Base-by-base conservation (phyloP, 768 basidiomycete species). In the Sistotremastrum niveocremeum region DNA sequence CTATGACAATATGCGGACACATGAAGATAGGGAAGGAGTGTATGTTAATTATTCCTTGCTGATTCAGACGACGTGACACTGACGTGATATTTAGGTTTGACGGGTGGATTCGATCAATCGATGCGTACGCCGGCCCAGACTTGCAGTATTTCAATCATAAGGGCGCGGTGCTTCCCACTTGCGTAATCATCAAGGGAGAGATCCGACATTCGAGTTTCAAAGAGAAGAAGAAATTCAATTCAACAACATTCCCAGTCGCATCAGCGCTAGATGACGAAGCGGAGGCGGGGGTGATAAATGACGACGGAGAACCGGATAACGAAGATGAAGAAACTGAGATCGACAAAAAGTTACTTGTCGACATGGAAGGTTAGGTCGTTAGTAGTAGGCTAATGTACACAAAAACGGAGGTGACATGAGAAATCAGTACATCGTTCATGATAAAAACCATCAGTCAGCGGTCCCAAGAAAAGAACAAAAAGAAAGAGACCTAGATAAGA, bases 1-100 rank as follows among this genome's bases (percentile, higher is more conserved):
- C 33, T 97, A 97, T 56, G 71, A 82, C 51, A 76, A 77, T 51
- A 85, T 98, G 82, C 76, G 90, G 41, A 65, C 71, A 49, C 79
- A 89, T 30, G 95, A 99, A 62, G 79, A 86, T 50, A 72, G 70
- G 11, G 69, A 74, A 53, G 84, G 79, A 47, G 64, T 86, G 87
- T 90, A 54, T 50, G 90, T 73, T 36, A 33, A 35, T 39, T 31
- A n/a, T 7, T 28, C 51, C 12, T 40, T 7, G 6, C 30, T 42
- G n/a, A 44, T 8, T 41, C 28, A 39, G 5, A 10, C 12, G 20
- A 34, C 36, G 28, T 44, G 39, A 28, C 40, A 39, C 45, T 50
- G 42, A 40, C 46, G 30, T 31, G 32, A 35, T 49, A 20, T 41
- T 41, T 38, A 89, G 82, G 51, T 93, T 84, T 64, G 84, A 90